Conservation (phyloP, 441 rosid species). For the Bruguiera hainesii region DNA sequence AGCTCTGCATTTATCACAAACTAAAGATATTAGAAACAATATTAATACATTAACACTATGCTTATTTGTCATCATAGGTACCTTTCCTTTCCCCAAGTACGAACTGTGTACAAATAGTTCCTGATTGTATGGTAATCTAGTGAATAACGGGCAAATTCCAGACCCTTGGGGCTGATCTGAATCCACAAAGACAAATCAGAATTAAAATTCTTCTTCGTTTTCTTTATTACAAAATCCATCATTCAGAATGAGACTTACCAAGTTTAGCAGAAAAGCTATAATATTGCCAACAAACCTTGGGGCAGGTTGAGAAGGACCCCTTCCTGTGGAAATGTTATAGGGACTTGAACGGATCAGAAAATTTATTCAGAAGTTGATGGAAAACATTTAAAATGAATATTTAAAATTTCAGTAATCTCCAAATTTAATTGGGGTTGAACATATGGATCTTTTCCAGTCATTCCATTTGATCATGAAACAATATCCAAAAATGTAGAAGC, state of each 20-base stretch:
- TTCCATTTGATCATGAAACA: no score
- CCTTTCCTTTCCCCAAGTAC: slow-evolving; percentile 89
- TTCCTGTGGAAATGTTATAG: slow-evolving; percentile 41
- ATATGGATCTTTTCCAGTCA: no score
- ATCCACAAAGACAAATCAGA: slow-evolving; percentile 20
- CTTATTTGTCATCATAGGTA: slow-evolving; percentile 20
- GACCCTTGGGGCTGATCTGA: slow-evolving; percentile 94
- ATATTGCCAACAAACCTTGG: slow-evolving; percentile 77
- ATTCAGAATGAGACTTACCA: slow-evolving; percentile 46
- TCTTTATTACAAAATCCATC: slow-evolving; percentile 2
- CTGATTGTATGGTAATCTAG: slow-evolving; percentile 95
- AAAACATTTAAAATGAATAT: neutral
- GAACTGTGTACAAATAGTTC: slow-evolving; percentile 72
- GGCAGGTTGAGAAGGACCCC: slow-evolving; percentile 89
- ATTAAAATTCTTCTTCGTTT: slow-evolving; percentile 8
- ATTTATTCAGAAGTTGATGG: neutral
- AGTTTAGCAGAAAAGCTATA: slow-evolving; percentile 68
- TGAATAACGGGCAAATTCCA: slow-evolving; percentile 94
- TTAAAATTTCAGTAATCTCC: no score
- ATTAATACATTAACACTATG: neutral
- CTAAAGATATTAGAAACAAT: slow-evolving; percentile 11
- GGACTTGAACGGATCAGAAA: neutral
- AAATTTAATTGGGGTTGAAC: no score
- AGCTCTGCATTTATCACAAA: slow-evolving; percentile 52
- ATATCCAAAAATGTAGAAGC: no score